Percentiles rank a stretch among this genome's conserved stretches.
These are phyloP conservation scores for Ogataea saltuana DNA, from an alignment of 805 yeast species.

Conservation along the genomic window DNA sequence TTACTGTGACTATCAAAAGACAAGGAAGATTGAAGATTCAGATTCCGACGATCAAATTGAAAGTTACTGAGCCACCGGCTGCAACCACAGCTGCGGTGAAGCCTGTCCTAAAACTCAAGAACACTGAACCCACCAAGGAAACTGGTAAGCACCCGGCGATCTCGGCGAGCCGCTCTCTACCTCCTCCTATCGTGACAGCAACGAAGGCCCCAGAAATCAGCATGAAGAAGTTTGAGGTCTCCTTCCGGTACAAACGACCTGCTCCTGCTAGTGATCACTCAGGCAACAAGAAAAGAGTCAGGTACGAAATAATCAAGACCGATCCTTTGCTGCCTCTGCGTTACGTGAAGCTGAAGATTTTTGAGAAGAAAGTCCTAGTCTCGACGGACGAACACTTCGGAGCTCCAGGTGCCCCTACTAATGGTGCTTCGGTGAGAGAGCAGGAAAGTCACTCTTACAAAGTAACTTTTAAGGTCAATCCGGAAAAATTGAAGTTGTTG, in stretches of 20 bases:
- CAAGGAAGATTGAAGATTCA: constrained; percentile 60
- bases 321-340: constrained; percentile 30
- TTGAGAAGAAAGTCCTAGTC: constrained; percentile 25
- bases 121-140: constrained; percentile 12
- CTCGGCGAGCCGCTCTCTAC: not conserved
- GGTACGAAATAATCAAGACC: constrained; percentile 23
- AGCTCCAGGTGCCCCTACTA: not conserved
- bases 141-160: not conserved
- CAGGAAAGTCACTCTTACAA: not conserved
- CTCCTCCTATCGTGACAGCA: constrained; percentile 4
- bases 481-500: constrained; percentile 12
- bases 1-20: constrained; percentile 53
- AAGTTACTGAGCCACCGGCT: constrained; percentile 20
- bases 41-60: constrained; percentile 37
- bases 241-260: constrained; percentile 18
- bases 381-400: constrained; percentile 32
- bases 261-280: not conserved
- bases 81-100: constrained; percentile 8
- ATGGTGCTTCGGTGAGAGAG: not conserved
- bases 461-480: constrained; percentile 15
- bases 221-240: constrained; percentile 19
- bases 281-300: constrained; percentile 18
- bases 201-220: constrained; percentile 4
- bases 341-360: constrained; percentile 37
- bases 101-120: constrained; percentile 22